Percentiles rank a stretch among this genome's conserved stretches.
These are phyloP conservation scores for Pichia californica DNA, from an alignment of 805 yeast species.

Conservation along the genomic window DNA sequence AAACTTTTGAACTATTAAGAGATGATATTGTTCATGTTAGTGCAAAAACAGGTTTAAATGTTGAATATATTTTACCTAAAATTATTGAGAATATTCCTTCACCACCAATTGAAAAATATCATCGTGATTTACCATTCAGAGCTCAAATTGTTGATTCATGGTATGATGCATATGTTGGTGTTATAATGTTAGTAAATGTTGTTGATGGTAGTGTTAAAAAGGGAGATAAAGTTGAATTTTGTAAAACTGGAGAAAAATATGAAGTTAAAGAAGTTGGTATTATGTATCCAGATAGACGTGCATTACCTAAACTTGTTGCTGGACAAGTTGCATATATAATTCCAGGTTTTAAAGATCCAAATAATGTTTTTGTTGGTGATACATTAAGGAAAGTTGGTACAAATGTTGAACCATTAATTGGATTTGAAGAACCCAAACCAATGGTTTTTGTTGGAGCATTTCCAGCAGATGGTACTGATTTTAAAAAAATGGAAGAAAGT, in stretches of 20 bases:
- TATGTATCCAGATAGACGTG: constrained; percentile 83
- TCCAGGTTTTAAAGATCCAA: constrained; percentile 88
- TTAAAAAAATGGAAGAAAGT: constrained; percentile 82
- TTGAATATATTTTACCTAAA: constrained; percentile 71
- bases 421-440: constrained; percentile 94
- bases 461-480: constrained; percentile 92
- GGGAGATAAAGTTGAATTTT: constrained; percentile 72
- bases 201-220: constrained; percentile 75
- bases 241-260: constrained; percentile 67
- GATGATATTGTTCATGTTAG: constrained; percentile 78
- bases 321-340: constrained; percentile 94
- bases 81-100: constrained; percentile 73
- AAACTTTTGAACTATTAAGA: constrained; percentile 70
- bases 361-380: constrained; percentile 88
- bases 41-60: constrained; percentile 86
- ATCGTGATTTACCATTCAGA: constrained; percentile 45
- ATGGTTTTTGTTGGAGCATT: constrained; percentile 99
- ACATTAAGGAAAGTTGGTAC: constrained; percentile 62
- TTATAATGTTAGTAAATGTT: constrained; percentile 73
- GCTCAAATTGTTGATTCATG: constrained; percentile 93
- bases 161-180: constrained; percentile 93
- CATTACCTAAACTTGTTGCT: constrained; percentile 59
- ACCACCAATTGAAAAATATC: constrained; percentile 36
- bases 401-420: constrained; percentile 74
- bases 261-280: constrained; percentile 92